Evolutionary conservation across 2,329 filamentous ascomycete species (phyloP).

Genomic region (Corniculantispora saksenae): DNA sequence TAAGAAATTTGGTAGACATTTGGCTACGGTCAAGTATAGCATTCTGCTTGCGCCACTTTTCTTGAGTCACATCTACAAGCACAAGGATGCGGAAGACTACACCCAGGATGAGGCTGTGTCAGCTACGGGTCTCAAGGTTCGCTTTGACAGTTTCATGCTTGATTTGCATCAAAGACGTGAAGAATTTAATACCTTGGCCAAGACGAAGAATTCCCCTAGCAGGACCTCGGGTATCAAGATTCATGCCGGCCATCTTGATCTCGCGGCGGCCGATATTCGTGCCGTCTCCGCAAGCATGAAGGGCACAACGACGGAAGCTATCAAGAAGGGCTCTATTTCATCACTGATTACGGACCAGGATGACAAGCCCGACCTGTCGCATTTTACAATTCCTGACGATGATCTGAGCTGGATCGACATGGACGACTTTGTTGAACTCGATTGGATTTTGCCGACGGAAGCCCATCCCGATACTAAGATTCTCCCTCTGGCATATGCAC

Average conservation of each 20-base stretch:
- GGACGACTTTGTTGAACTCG: conserved; percentile 98
- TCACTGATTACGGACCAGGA: conserved; percentile 55
- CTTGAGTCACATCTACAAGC: conserved; percentile 96
- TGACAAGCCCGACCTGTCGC: conserved; percentile 71
- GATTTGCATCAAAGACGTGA: conserved; percentile 93
- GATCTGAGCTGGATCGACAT: conserved; percentile 98
- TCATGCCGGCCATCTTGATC: conserved; percentile 88
- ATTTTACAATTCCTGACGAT: conserved; percentile 93
- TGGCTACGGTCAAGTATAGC: conserved; percentile 99
- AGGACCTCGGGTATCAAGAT: conserved; percentile 93
- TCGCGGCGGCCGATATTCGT: conserved; percentile 87
- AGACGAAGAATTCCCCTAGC: conserved; percentile 72
- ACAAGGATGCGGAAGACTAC: conserved; percentile 91
- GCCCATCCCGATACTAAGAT: conserved; percentile 93
- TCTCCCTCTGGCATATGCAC: conserved; percentile 84
- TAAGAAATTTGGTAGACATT: conserved; percentile 95
- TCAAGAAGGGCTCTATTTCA: conserved; percentile 61
- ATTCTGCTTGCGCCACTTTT: conserved; percentile 89
- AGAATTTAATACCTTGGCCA: conserved; percentile 81
- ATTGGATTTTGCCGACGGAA: conserved; percentile 91
- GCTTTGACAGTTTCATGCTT: conserved; percentile 95
- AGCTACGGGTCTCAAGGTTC: conserved; percentile 93
- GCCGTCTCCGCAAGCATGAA: conserved; percentile 90
- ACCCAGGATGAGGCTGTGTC: conserved; percentile 70
- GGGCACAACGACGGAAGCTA: conserved; percentile 74